Evolutionary conservation across 257 asterid genomes (phyloP), one percentile per base, ranked within the genome.

Genomic region (Nemophila menziesii): DNA sequence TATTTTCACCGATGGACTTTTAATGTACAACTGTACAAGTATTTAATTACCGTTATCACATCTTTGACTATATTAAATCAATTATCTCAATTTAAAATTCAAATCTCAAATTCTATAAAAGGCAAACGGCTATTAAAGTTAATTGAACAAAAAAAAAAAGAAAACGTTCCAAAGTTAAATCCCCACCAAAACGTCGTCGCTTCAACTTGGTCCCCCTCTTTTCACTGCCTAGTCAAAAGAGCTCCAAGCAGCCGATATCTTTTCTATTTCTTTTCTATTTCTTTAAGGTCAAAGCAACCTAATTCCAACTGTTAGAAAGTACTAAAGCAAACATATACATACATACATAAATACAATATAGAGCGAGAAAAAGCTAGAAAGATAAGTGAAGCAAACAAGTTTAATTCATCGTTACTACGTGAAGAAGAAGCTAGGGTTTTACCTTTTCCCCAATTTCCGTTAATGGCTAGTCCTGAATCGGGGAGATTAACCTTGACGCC

Each of bases 401-500:
- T 29, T 2, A 13, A 13, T 2, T 29, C 36, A 29, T 13, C 9
- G 12, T 7, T 29, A 29, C 36, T 29, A 7, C 36, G 36, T 29
- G 36, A 29, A 29, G 36, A 29, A 29, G 7, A 29, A 29, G 11
- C 21, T 48, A 48, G 43, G 53, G 39, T 33, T 26, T 29, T 26
- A 4, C 10, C 10, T 26, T 26, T 26, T 26, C 33, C 33, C 33
- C 33, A 26, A 4, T 26, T 4, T 26, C 10, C 33, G 8, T 29
- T 29, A 63, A 69, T 70, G 70, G 63, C 84, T 42, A 65, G 64
- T 63, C 73, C 79, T 13, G 74, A 63, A 44, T 61, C 74, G 75
- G 84, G 70, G 54, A 74, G 67, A 55, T 41, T 69, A n/a, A 67
- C 75, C 9, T 51, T 61, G 54, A 72, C 68, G 46, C 82, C 75